Conservation (phyloP, 805 yeast genomes). For the Candida peoriensis region DNA sequence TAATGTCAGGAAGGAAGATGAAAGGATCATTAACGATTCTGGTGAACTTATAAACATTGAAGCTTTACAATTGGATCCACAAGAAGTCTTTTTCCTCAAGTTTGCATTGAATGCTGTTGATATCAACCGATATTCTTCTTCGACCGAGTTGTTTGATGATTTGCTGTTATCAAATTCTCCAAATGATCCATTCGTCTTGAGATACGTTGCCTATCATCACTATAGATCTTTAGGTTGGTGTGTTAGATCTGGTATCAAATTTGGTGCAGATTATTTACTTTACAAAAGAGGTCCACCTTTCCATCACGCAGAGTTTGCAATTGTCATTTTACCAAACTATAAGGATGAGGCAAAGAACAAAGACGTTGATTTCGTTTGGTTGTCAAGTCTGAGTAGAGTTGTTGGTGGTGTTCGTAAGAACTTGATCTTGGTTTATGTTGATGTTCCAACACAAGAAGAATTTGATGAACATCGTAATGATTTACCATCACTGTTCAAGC, state of each 20-base stretch:
- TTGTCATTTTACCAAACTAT: slow-evolving; percentile 42
- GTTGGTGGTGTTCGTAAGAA: slow-evolving; percentile 83
- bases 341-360: slow-evolving; percentile 26
- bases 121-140: slow-evolving; percentile 23
- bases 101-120: slow-evolving; percentile 49
- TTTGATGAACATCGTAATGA: slow-evolving; percentile 19
- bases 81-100: slow-evolving; percentile 67
- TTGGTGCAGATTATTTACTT: slow-evolving; percentile 79
- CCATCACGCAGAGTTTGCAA: slow-evolving; percentile 85
- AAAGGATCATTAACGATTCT: slow-evolving; percentile 24
- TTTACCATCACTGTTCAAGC: slow-evolving; percentile 32
- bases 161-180: slow-evolving; percentile 7
- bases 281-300: slow-evolving; percentile 94
- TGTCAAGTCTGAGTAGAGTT: slow-evolving; percentile 70
- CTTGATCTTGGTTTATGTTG: slow-evolving; percentile 64
- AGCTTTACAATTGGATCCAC: slow-evolving; percentile 62
- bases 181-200: slow-evolving; percentile 25
- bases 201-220: slow-evolving; percentile 78
- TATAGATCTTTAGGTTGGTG: slow-evolving; percentile 93
- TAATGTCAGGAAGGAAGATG: slow-evolving; percentile 32
- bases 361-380: slow-evolving; percentile 48
- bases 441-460: slow-evolving; percentile 38
- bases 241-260: slow-evolving; percentile 84
- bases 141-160: slow-evolving; percentile 10
- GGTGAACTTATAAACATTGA: slow-evolving; percentile 27